These are phyloP conservation scores for Aegle marmelos DNA, from an alignment of 345 rosid species.

Conservation along the genomic window DNA sequence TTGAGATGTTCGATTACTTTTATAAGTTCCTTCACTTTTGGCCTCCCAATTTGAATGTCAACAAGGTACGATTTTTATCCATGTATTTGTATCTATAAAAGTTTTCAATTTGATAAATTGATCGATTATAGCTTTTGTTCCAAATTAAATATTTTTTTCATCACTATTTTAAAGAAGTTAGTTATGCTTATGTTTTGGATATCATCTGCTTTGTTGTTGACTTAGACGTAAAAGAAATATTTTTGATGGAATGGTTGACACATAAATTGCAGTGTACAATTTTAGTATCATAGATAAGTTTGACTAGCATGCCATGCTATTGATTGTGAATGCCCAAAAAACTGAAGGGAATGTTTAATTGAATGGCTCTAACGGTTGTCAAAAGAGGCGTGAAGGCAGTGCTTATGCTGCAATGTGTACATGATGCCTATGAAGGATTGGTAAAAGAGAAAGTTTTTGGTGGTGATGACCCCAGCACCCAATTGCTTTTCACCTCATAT, in stretches of 20 bases:
- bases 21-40: constrained; percentile 57
- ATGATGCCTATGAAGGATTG: not conserved
- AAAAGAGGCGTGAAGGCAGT: not conserved
- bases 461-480: not conserved
- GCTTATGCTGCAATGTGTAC: not conserved
- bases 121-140: not conserved
- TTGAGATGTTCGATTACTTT: constrained; percentile 78
- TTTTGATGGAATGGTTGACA: not conserved
- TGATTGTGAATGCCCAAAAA: not conserved
- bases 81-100: not conserved
- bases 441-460: not conserved
- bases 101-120: not conserved
- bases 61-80: constrained; percentile 42
- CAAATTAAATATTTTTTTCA: not conserved
- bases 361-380: not conserved
- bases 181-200: not conserved
- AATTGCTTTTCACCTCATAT: not conserved
- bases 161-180: too few relatives aligned
- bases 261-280: not conserved
- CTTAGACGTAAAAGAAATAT: not conserved
- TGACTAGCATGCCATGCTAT: not conserved
- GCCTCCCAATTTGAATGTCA: constrained; percentile 61
- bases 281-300: not conserved
- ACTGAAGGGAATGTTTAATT: not conserved
- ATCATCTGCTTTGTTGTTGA: not conserved